Base-by-base conservation (phyloP, 108 stramenopile genomes). In the Skeletonema tropicum region DNA sequence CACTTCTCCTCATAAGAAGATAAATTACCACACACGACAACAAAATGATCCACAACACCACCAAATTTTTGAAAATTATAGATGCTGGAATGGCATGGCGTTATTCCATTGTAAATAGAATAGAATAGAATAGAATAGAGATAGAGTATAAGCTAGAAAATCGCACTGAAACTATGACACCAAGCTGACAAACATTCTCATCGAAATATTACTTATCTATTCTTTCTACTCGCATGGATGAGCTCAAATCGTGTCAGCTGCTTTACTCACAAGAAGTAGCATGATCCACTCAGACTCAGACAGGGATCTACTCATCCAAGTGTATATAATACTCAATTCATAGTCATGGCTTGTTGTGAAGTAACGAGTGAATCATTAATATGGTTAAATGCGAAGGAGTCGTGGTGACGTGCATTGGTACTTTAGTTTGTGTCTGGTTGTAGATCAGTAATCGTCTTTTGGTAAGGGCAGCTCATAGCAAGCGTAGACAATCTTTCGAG, bases 381-480 rank as follows among this genome's bases (percentile, higher is more conserved):
- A 79, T 41, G 79, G 79, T 61, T 69, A 63, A 30, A 84, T 76
- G 0, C 83, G 75, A 3, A 83, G 11, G 73, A 62, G 55, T 83
- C 83, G 58, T 80, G 73, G 36, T 81, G 79, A 14, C 79, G 55
- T 42, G 83, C 79, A 57, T 72, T 66, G 9, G 83, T 86, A 23
- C 70, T 73, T 45, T 73, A 75, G 60, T 70, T 58, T 15, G 81
- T 71, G 66, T 86, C 74, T 2, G 79, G 60, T 7, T 19, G 30
- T 41, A 49, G 62, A 26, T 73, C 74, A 30, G 52, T 17, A 4
- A 86, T 73, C 31, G 35, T 64, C 2, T 78, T 60, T 33, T 46
- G 80, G 66, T 86, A 86, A 1, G 86, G 86, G 10, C 80, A 79
- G 65, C 63, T 82, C 36, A 75, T 46, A 17, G 79, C 80, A 15